Percentiles rank a stretch among this genome's conserved stretches.
phyloP scores from a whole-genome alignment of 495 filamentous ascomycete genomes.

The Filosporella fistucella region DNA sequence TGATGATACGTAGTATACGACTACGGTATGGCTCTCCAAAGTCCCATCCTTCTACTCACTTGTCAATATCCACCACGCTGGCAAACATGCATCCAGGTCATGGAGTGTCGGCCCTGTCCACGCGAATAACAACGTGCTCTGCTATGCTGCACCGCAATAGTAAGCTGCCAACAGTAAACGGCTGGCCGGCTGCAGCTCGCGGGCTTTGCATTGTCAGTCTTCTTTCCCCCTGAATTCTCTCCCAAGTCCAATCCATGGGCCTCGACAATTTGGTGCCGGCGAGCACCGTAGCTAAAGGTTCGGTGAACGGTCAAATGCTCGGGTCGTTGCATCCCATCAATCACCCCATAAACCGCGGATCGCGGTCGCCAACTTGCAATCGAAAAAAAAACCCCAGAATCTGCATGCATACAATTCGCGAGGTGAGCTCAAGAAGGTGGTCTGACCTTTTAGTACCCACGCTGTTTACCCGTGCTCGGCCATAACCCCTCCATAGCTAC shows the following conservation, averaged over 20 bases:
- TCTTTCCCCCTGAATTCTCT: neutral
- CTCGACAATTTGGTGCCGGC: too few relatives aligned
- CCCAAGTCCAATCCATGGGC: neutral
- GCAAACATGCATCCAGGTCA: too few relatives aligned
- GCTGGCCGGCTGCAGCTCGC: neutral
- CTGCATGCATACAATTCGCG: neutral
- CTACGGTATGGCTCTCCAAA: too few relatives aligned
- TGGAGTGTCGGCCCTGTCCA: conserved; percentile 14
- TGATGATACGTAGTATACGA: too few relatives aligned
- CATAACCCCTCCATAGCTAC: conserved; percentile 5
- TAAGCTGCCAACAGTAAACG: neutral
- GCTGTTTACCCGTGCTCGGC: conserved; percentile 5
- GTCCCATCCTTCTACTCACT: too few relatives aligned
- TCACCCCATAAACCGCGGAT: conserved; percentile 10
- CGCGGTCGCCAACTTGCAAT: conserved; percentile 4
- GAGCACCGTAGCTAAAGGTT: neutral
- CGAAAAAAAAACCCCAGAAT: neutral
- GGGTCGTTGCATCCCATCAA: neutral
- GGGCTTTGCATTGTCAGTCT: neutral
- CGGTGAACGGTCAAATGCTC: too few relatives aligned
- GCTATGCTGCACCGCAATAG: neutral
- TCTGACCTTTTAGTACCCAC: conserved; percentile 6
- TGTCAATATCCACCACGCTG: too few relatives aligned
- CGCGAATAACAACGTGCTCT: neutral
- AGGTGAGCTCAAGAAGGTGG: neutral